These are phyloP conservation scores for Penstemon davidsonii DNA, from an alignment of 257 asterid genomes.

Conservation along the genomic window DNA sequence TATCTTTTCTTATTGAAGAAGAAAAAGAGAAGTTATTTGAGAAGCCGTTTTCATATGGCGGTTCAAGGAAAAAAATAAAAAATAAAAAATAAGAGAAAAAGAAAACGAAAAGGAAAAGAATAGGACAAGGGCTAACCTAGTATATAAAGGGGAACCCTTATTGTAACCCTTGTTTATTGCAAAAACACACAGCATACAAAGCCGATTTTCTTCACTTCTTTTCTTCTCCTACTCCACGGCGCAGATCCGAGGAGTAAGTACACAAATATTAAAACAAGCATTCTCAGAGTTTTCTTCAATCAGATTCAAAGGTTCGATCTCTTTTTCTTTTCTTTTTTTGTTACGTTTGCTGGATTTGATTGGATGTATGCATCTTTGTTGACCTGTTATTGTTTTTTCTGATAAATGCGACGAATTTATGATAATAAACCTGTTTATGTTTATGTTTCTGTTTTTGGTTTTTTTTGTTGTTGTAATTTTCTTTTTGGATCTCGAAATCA, in stretches of 20 bases:
- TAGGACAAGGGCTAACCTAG: background rate
- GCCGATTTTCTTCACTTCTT: constrained; percentile 13
- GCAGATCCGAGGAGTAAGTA: constrained; percentile 50
- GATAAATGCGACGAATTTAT: background rate
- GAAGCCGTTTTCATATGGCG: too few species aligned
- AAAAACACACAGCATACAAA: constrained; percentile 10
- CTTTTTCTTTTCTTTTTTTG: background rate
- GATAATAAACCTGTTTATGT: background rate
- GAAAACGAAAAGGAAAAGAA: too few species aligned
- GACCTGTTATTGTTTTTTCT: constrained; percentile 21
- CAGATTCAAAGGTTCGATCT: constrained; percentile 34
- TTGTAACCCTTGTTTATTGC: constrained; percentile 36
- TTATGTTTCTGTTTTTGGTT: background rate
- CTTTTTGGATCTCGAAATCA: constrained; percentile 23
- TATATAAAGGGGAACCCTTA: constrained; percentile 28
- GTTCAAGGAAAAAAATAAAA: too few species aligned
- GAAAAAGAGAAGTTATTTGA: too few species aligned
- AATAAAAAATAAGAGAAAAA: too few species aligned
- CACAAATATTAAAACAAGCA: constrained; percentile 11
- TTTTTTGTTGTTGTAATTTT: constrained; percentile 6
- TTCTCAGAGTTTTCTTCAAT: background rate
- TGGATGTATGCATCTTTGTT: background rate
- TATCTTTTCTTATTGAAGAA: too few species aligned
- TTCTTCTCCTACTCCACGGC: constrained; percentile 40
- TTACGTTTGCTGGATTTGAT: background rate